A percentile compares a stretch with the other conserved stretches of the same genome.
phyloP scores from a whole-genome alignment of 129 eudicot genomes.

The Flaveria brownii region DNA sequence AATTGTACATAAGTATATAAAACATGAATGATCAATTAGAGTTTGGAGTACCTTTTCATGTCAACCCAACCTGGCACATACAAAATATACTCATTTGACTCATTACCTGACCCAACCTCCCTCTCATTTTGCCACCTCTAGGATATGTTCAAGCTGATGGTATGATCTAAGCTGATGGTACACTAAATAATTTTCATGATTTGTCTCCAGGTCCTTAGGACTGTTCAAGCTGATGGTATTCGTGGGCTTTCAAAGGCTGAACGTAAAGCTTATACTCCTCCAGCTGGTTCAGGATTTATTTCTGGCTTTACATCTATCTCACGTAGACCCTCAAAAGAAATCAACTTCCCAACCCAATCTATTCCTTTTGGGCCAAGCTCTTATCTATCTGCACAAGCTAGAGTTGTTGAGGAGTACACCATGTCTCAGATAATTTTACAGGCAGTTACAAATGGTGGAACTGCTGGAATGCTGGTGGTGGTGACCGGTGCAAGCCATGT shows the following conservation, averaged over 20 bases:
- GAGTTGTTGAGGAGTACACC: constrained; percentile 80
- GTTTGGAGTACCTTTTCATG: not conserved
- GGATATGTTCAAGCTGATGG: not conserved
- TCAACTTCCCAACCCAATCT: constrained; percentile 46
- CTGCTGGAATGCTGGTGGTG: constrained; percentile 80
- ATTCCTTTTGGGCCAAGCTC: constrained; percentile 85
- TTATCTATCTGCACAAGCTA: constrained; percentile 83
- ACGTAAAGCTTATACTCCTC: constrained; percentile 83
- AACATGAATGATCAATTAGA: not conserved
- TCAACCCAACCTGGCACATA: not conserved
- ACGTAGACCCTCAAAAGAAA: constrained; percentile 62
- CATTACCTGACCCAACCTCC: not conserved
- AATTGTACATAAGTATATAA: not conserved
- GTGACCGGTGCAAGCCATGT: constrained; percentile 97
- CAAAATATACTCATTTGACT: not conserved
- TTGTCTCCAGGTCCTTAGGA: constrained; percentile 62
- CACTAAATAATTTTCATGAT: not conserved
- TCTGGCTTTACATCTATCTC: constrained; percentile 79
- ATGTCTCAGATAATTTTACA: constrained; percentile 83
- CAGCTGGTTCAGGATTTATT: constrained; percentile 97
- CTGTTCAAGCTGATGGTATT: constrained; percentile 96
- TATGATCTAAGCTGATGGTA: constrained; percentile 1
- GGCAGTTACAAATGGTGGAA: constrained; percentile 65
- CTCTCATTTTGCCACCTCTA: not conserved
- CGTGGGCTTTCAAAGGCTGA: constrained; percentile 84